Evolutionary conservation across 441 rosid species (phyloP), one percentile per base, ranked within the genome.

Genomic region (Macaranga tanarius): DNA sequence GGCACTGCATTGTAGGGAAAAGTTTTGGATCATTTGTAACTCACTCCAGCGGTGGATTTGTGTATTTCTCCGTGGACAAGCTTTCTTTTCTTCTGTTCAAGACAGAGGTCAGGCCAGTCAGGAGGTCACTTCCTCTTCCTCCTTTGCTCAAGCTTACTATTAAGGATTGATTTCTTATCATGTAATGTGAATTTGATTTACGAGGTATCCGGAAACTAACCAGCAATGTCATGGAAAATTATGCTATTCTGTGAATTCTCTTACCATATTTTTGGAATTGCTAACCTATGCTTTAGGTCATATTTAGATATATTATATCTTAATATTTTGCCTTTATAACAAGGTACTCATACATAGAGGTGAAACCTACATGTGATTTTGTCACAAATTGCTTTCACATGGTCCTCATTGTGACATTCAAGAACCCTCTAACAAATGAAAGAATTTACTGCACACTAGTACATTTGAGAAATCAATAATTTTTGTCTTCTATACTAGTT

Each of bases 1-100:
- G 97, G 97, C 97, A 89, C 62, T 91, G 97, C 75, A 78, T 91
- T 3, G 90, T 82, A 0, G 97, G 95, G 65, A 85, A 83, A 78
- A 86, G 88, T 77, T 91, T 89, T 45, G 93, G 95, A 71, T 89
- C 97, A 28, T 91, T 86, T 50, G 83, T 91, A 71, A 91, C 92
- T 40, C 91, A 89, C 76, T 81, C 91, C 19, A 83, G 81, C n/a
- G 93, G 95, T 28, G 89, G 95, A 52, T 91, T 91, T 77, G 72
- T 88, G 58, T 87, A 87, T 78, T 91, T 91, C 84, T 89, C 90
- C 0, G 82, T 84, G 44, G 96, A 87, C 65, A 86, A 72, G 69
- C 79, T 85, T 69, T 87, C 75, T 67, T 79, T 91, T 79, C 90
- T 87, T 70, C 88, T 89, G 54, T 91, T 89, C 84, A 91, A 88